These are phyloP conservation scores for Crithidia sp. DNA, from an alignment of 208 protist species.

Conservation along the genomic window DNA sequence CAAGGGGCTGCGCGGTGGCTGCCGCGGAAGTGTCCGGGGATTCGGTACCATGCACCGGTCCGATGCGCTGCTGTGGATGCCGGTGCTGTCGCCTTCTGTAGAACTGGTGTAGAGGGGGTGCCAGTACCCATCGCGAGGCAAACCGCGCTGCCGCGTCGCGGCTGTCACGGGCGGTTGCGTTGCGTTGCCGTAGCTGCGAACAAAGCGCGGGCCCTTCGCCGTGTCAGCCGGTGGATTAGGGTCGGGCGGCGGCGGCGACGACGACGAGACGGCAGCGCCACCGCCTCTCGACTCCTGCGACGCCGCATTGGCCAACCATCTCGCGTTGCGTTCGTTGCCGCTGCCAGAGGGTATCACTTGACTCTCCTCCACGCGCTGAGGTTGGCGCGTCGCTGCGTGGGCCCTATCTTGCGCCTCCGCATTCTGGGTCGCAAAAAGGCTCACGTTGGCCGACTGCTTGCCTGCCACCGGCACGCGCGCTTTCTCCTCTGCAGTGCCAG, in stretches of 20 bases:
- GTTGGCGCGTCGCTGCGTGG: too few relatives aligned
- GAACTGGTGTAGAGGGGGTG: constrained; percentile 5
- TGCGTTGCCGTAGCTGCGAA: background rate
- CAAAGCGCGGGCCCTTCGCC: background rate
- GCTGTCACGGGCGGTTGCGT: background rate
- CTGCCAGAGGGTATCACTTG: background rate
- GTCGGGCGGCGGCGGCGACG: background rate
- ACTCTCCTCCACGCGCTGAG: background rate
- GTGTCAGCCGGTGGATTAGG: background rate
- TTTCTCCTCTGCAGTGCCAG: background rate
- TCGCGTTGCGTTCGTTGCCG: background rate
- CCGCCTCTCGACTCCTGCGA: background rate
- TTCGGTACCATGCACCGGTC: constrained; percentile 5
- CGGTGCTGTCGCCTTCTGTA: constrained; percentile 3
- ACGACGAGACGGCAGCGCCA: background rate
- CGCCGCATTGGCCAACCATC: constrained; percentile 3
- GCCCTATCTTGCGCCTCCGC: background rate
- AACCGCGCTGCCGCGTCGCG: background rate
- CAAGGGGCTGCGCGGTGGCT: background rate
- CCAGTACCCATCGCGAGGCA: constrained; percentile 3
- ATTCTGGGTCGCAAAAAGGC: background rate
- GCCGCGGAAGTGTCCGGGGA: background rate
- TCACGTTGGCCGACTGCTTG: constrained; percentile 1
- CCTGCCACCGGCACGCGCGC: background rate
- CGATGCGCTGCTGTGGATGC: constrained; percentile 1